phyloP scores from a whole-genome alignment of 768 basidiomycete species.

The Holtermanniella nyarrowii region DNA sequence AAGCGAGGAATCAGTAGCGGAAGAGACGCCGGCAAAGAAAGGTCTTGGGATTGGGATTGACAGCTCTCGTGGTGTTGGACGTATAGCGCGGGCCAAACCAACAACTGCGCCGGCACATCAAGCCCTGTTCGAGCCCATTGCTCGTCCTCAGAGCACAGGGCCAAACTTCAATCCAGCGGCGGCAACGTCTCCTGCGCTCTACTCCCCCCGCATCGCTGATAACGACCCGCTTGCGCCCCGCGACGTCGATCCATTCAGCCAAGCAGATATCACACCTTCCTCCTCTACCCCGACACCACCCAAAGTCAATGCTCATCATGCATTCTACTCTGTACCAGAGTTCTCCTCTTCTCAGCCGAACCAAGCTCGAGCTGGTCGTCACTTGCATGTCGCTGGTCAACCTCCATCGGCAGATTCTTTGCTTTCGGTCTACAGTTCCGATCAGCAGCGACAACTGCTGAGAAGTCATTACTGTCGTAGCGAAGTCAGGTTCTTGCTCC shows the following conservation, averaged over 20 bases:
- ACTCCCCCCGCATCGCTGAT: conserved; percentile 5
- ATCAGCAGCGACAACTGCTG: conserved; percentile 61
- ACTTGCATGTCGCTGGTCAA: conserved; percentile 21
- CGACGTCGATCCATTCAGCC: background rate
- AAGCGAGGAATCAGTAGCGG: background rate
- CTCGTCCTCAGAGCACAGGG: background rate
- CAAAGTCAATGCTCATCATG: conserved; percentile 15
- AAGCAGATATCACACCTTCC: background rate
- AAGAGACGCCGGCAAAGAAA: background rate
- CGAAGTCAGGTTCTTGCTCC: conserved; percentile 78
- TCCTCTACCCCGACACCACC: conserved; percentile 2
- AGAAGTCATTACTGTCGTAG: conserved; percentile 83
- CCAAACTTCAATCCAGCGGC: background rate
- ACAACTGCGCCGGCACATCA: background rate
- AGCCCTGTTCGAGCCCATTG: background rate
- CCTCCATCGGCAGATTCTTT: conserved; percentile 44
- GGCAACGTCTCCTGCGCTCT: conserved; percentile 15
- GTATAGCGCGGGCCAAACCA: background rate
- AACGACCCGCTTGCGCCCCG: background rate
- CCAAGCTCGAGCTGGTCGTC: background rate
- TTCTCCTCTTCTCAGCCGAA: conserved; percentile 15
- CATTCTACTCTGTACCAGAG: conserved; percentile 33
- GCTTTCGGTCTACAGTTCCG: conserved; percentile 57
- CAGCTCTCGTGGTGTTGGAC: background rate
- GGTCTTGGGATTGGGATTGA: background rate